Base-by-base conservation (phyloP, 495 filamentous ascomycete species). In the Massariosphaeria phaeospora region DNA sequence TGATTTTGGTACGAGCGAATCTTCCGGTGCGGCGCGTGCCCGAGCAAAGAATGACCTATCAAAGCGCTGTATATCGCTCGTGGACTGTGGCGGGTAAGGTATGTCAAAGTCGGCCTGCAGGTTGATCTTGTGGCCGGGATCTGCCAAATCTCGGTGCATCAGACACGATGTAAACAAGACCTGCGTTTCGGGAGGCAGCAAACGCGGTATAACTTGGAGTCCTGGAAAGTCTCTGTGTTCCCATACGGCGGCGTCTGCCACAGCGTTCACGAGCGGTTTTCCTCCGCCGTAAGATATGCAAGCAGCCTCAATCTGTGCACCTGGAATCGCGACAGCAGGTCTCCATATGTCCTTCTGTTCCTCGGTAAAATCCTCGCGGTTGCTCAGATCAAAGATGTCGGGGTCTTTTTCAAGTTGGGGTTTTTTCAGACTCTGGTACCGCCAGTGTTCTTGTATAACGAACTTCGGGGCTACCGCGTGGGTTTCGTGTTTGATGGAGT, bases 121-220 rank as follows among this genome's bases (percentile, higher is more conserved):
- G 35, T 62, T 62, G 48, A 57, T 62, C 50, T 56, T 62, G 42
- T 62, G 59, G 10, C 18, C 20, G 1, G 53, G 52, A 48, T 52
- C 26, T 5, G 52, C 30, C 12, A 62, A 41, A 15, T 62, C 59
- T 17, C 59, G 46, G 34, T 62, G 59, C 53, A 62, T 56, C 8
- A 62, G 36, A 35, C 45, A 54, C 23, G 52, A 56, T 0, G 53
- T 48, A 25, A 62, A 57, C 17, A 62, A 41, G 23, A 56, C 25
- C 36, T 62, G 59, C 2, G 52, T 62, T 29, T 57, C 59, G 5
- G 59, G 59, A 11, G 59, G 59, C 10, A 62, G 41, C 10, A 62
- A 41, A 18, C 41, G 26, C n/a, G 59, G 53, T 10, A 62, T 44
- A 9, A 62, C 52, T 24, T 47, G 59, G 18, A 62, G 42, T 29